Conservation (phyloP, 805 yeast genomes). For the Zygosaccharomyces lentus region DNA sequence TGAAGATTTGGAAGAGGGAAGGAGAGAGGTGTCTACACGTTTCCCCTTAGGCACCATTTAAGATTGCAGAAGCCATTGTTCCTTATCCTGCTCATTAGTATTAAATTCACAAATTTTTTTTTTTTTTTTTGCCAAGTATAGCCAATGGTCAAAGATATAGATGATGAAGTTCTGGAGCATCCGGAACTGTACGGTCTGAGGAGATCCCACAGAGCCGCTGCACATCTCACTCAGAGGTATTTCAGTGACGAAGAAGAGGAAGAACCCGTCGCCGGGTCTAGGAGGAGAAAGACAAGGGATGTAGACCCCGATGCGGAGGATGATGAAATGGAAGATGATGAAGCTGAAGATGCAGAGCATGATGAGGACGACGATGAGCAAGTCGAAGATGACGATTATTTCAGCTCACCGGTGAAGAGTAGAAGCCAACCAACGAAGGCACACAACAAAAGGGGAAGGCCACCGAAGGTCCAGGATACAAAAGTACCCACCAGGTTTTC, state of each 20-base stretch:
- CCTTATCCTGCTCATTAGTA: not conserved
- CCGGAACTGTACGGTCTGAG: slow-evolving; percentile 84
- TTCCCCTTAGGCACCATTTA: not conserved
- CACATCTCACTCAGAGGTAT: slow-evolving; percentile 30
- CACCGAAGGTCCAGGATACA: slow-evolving; percentile 9
- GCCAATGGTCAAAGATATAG: slow-evolving; percentile 32
- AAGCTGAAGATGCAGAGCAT: slow-evolving; percentile 30
- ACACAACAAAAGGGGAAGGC: slow-evolving; percentile 17
- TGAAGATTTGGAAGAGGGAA: not conserved
- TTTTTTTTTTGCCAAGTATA: not conserved
- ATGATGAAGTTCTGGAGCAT: slow-evolving; percentile 56
- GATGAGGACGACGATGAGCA: slow-evolving; percentile 18
- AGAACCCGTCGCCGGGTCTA: slow-evolving; percentile 12
- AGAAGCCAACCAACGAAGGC: slow-evolving; percentile 5
- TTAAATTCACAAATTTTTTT: not conserved
- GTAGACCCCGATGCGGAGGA: slow-evolving; percentile 28
- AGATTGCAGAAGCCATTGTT: not conserved
- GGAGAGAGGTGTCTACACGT: not conserved
- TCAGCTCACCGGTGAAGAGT: slow-evolving; percentile 14
- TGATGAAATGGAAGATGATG: slow-evolving; percentile 24
- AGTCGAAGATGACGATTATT: slow-evolving; percentile 22
- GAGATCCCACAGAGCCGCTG: slow-evolving; percentile 63
- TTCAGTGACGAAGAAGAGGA: slow-evolving; percentile 30
- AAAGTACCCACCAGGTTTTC: slow-evolving; percentile 67
- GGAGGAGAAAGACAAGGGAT: slow-evolving; percentile 20